Percentiles rank a stretch among this genome's conserved stretches.
These are phyloP conservation scores for Nakaseomyces bracarensis DNA, from an alignment of 1,139 yeast genomes.

Conservation along the genomic window DNA sequence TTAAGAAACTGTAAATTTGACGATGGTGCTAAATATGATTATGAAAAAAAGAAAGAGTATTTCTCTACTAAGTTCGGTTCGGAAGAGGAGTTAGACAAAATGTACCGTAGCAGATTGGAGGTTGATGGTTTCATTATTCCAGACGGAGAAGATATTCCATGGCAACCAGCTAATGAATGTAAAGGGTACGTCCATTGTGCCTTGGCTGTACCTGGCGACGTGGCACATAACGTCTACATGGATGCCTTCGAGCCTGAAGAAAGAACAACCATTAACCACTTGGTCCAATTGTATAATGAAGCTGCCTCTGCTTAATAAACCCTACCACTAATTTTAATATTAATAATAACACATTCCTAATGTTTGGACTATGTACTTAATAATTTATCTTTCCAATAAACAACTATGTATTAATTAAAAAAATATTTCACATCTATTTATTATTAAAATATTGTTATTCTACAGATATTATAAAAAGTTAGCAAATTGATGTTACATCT, in stretches of 20 bases:
- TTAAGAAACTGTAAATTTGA: conserved; percentile 50
- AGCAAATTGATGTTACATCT: too few species aligned
- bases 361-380: too few species aligned
- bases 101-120: conserved; percentile 25
- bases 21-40: conserved; percentile 32
- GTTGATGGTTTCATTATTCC: conserved; percentile 31
- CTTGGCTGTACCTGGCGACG: conserved; percentile 9
- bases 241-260: conserved; percentile 12
- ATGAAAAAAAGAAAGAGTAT: conserved; percentile 27
- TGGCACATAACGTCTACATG: conserved; percentile 7
- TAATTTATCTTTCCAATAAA: too few species aligned
- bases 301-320: too few species aligned
- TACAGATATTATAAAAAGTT: too few species aligned
- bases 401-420: too few species aligned
- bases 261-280: background rate
- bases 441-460: too few species aligned
- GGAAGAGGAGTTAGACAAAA: conserved; percentile 23
- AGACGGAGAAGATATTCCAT: conserved; percentile 16
- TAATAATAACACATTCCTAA: too few species aligned
- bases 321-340: too few species aligned
- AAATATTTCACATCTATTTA: too few species aligned
- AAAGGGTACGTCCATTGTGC: conserved; percentile 29
- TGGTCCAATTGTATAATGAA: background rate
- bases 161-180: conserved; percentile 29
- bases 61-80: conserved; percentile 33